Percentiles rank a stretch among this genome's conserved stretches.
phyloP scores from a whole-genome alignment of 2,329 filamentous ascomycete genomes.

The Lachnellula arida region DNA sequence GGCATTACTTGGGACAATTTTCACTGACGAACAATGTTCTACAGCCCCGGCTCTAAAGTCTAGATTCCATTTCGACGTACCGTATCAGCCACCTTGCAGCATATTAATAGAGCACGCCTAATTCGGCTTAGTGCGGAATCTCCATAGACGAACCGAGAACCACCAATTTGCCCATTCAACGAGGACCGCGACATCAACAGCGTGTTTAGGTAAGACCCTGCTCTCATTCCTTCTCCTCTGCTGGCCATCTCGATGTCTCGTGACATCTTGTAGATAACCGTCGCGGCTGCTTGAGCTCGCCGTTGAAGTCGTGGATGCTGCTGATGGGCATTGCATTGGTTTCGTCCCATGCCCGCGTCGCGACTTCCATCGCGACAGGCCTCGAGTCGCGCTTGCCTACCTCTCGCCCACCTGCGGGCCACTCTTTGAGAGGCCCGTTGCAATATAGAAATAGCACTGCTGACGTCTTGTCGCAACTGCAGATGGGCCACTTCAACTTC shows the following conservation, averaged over 20 bases:
- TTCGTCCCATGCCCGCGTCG: constrained; percentile 26
- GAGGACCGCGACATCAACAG: constrained; percentile 9
- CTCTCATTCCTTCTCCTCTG: constrained; percentile 23
- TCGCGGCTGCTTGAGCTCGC: constrained; percentile 12
- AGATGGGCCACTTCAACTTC: constrained; percentile 36
- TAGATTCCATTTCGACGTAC: background rate
- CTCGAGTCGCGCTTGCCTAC: constrained; percentile 25
- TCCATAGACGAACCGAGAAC: constrained; percentile 5
- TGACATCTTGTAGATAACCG: constrained; percentile 21
- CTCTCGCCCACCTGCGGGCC: constrained; percentile 15
- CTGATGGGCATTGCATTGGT: constrained; percentile 12
- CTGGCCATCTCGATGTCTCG: constrained; percentile 23
- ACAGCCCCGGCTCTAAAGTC: background rate
- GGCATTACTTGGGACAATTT: background rate
- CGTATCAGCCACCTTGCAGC: background rate
- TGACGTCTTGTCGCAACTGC: constrained; percentile 26
- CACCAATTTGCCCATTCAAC: constrained; percentile 1
- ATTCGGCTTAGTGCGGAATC: constrained; percentile 6
- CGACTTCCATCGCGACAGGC: constrained; percentile 29
- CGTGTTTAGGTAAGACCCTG: constrained; percentile 33
- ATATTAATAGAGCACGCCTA: background rate
- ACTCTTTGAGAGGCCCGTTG: constrained; percentile 19
- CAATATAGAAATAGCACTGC: constrained; percentile 19
- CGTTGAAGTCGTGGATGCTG: constrained; percentile 11
- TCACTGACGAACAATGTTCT: background rate